Evolutionary conservation across 192 early-diverging fungal species (phyloP).

Genomic region (Podila epigama): DNA sequence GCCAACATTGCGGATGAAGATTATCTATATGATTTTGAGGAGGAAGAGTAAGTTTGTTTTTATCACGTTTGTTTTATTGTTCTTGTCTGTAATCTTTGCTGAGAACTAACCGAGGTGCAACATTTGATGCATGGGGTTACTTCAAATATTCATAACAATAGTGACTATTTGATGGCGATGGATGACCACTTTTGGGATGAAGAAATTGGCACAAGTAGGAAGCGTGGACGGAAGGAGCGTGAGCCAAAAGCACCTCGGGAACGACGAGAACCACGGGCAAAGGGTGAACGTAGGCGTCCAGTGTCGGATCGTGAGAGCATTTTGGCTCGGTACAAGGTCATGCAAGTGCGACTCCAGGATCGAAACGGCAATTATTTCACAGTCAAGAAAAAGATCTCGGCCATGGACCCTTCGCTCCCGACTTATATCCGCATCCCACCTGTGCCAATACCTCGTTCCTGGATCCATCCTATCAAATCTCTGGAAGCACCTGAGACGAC

Average conservation of each 20-base stretch:
- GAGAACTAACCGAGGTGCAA: too few relatives aligned
- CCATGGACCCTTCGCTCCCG: slow-evolving; percentile 83
- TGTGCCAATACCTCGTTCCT: slow-evolving; percentile 82
- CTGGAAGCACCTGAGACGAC: slow-evolving; percentile 32
- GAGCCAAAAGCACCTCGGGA: slow-evolving; percentile 59
- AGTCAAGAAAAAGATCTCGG: slow-evolving; percentile 83
- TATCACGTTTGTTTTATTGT: neutral
- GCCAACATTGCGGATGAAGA: slow-evolving; percentile 77
- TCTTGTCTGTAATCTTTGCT: neutral
- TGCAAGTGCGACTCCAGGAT: slow-evolving; percentile 89
- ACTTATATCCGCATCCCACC: slow-evolving; percentile 91
- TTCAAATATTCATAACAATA: slow-evolving; percentile 24
- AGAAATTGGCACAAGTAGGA: slow-evolving; percentile 56
- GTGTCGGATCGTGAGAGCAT: slow-evolving; percentile 69
- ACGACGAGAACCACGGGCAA: slow-evolving; percentile 53
- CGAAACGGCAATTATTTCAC: slow-evolving; percentile 84
- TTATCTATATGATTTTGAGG: slow-evolving; percentile 73
- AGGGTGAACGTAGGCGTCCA: slow-evolving; percentile 16
- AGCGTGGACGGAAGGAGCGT: slow-evolving; percentile 48
- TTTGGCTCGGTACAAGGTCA: slow-evolving; percentile 83
- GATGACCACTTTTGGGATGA: slow-evolving; percentile 89
- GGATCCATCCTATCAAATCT: slow-evolving; percentile 81
- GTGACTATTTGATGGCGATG: slow-evolving; percentile 77
- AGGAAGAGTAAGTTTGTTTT: slow-evolving; percentile 72
- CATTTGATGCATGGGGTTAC: too few relatives aligned